Percentiles rank a stretch among this genome's conserved stretches.
phyloP scores from a whole-genome alignment of 768 basidiomycete genomes.

The Phlebiopsis flavidoalba region DNA sequence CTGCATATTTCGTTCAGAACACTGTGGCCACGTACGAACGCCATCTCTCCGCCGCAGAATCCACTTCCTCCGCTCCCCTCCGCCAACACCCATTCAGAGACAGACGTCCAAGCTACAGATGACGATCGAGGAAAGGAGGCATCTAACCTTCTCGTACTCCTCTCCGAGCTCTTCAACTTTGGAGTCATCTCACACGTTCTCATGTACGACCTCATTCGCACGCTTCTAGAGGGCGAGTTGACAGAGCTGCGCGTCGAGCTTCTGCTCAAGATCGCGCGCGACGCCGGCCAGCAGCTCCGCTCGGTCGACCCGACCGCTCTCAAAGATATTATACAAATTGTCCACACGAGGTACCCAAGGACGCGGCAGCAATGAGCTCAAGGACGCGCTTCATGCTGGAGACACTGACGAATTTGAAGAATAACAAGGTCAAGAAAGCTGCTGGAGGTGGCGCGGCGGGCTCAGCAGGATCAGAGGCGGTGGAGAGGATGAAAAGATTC shows the following conservation, averaged over 20 bases:
- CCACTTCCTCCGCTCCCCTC: constrained; percentile 5
- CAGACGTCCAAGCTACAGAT: constrained; percentile 15
- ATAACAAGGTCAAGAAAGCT: constrained; percentile 73
- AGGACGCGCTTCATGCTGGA: constrained; percentile 95
- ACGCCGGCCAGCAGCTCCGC: constrained; percentile 87
- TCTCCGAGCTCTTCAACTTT: constrained; percentile 95
- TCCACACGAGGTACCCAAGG: constrained; percentile 64
- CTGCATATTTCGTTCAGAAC: constrained; percentile 78
- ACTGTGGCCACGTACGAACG: constrained; percentile 63
- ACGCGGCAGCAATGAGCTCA: constrained; percentile 56
- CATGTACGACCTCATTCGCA: constrained; percentile 86
- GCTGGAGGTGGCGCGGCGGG: constrained; percentile 55
- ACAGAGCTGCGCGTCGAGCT: constrained; percentile 83
- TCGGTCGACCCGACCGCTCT: constrained; percentile 89
- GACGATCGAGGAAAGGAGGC: constrained; percentile 74
- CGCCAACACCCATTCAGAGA: constrained; percentile 18
- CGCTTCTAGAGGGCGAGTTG: constrained; percentile 58
- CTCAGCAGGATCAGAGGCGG: constrained; percentile 64
- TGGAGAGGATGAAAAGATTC: constrained; percentile 87
- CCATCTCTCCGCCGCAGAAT: constrained; percentile 31
- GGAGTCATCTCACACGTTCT: constrained; percentile 86
- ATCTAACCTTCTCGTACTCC: constrained; percentile 79
- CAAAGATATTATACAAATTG: constrained; percentile 84
- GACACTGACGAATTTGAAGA: constrained; percentile 86
- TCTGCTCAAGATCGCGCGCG: constrained; percentile 78